Conservation (phyloP, 2,329 filamentous ascomycete species). For the Monosporascus sp. region DNA sequence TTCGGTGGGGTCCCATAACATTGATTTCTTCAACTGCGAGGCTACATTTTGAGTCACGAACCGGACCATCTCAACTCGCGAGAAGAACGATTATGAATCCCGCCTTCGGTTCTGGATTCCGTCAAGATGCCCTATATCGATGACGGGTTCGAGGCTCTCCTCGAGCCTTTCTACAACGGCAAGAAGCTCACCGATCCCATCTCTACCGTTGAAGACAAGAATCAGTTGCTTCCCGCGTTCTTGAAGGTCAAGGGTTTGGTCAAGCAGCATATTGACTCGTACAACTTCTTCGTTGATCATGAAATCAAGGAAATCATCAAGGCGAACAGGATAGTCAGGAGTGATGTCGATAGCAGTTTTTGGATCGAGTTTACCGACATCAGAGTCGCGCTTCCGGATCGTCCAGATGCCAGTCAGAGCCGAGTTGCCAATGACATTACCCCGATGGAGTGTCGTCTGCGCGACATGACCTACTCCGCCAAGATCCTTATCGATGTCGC, state of each 20-base stretch:
- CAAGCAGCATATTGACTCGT: constrained; percentile 81
- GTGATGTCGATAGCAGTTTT: constrained; percentile 89
- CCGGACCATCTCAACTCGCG: not conserved
- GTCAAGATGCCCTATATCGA: constrained; percentile 49
- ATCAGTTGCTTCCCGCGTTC: constrained; percentile 95
- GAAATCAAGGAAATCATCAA: constrained; percentile 96
- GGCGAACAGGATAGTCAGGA: constrained; percentile 81
- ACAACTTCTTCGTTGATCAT: constrained; percentile 96
- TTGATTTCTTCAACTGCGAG: constrained; percentile 2
- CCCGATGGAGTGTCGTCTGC: constrained; percentile 91
- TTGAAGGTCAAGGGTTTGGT: constrained; percentile 82
- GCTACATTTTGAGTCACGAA: constrained; percentile 9
- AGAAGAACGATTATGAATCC: constrained; percentile 1
- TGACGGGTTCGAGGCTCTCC: constrained; percentile 61
- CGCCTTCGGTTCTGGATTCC: not conserved
- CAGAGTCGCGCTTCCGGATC: constrained; percentile 75
- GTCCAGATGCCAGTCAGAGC: constrained; percentile 68
- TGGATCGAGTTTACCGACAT: constrained; percentile 93
- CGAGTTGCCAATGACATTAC: constrained; percentile 72
- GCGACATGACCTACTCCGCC: constrained; percentile 97
- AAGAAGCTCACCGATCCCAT: constrained; percentile 63
- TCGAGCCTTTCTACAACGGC: constrained; percentile 64
- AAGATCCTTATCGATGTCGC: constrained; percentile 90
- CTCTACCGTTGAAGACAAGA: constrained; percentile 76
- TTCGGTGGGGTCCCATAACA: constrained; percentile 14